Base-by-base conservation (phyloP, 208 protist species). In the Phytomonas francai region DNA sequence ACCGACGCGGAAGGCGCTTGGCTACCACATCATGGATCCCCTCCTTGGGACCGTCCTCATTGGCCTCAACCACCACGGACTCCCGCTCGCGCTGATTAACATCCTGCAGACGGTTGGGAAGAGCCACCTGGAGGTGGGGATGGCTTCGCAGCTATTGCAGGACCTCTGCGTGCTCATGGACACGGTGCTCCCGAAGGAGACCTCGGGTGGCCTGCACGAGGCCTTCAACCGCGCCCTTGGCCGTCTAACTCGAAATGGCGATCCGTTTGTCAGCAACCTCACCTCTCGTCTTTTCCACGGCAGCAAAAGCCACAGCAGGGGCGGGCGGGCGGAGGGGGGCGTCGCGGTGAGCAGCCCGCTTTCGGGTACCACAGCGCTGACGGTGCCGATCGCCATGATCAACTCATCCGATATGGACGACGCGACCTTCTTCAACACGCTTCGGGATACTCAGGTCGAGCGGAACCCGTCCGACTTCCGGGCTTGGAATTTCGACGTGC, bases 91-190 rank as follows among this genome's bases (percentile, higher is more conserved):
- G 3, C 79, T 96, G 39, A 80, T 92, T 42, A 75, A 78, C 34
- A 60, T 92, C 3, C 72, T 94, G 65, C 73, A 91, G 71, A 72
- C 74, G n/a, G 54, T 70, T n/a, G 68, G 70, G 36, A 76, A 73
- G 36, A 85, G 81, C 60, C 81, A 75, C 56, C 54, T 77, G 59
- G 70, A 86, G n/a, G 75, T 83, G 28, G 59, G 79, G 7, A 72
- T 80, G n/a, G 85, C 86, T 14, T 82, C 76, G 51, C 79, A 72
- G 22, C 80, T 96, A 36, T 74, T 96, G 59, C 91, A 96, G 68
- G 83, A 93, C 68, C 32, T 96, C 6, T 82, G 92, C 30, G 81
- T 92, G 60, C 79, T 96, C 22, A 93, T 93, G 87, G 91, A 96
- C 71, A 96, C 85, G 0, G 77, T 93, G 45, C 80, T 96, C 65